Percentiles rank a stretch among this genome's conserved stretches.
These are phyloP conservation scores for Huiozyma sinensis DNA, from an alignment of 805 yeast species.

Conservation along the genomic window DNA sequence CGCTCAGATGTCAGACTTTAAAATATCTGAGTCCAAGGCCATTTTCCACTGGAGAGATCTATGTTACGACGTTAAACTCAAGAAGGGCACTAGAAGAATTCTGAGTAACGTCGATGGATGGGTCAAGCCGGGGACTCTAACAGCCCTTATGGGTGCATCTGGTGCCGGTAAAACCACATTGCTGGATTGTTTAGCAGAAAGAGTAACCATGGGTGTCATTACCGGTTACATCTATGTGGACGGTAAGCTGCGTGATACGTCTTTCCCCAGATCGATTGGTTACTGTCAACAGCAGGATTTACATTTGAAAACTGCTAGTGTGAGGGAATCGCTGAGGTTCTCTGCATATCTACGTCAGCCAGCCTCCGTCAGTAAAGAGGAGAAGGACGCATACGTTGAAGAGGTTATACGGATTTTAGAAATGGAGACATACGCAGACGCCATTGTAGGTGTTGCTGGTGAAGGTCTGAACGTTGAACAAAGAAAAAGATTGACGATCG, in stretches of 20 bases:
- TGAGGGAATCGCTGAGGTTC: conserved; percentile 59
- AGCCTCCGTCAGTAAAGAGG: conserved; percentile 35
- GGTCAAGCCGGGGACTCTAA: conserved; percentile 76
- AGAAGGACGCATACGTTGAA: conserved; percentile 58
- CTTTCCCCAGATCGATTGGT: conserved; percentile 55
- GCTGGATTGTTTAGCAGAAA: conserved; percentile 82
- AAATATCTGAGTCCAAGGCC: conserved; percentile 30
- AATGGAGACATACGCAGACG: conserved; percentile 57
- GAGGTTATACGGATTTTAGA: conserved; percentile 52
- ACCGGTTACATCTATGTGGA: conserved; percentile 63
- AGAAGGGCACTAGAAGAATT: conserved; percentile 50
- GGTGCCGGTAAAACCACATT: conserved; percentile 98
- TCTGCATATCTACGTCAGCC: conserved; percentile 65
- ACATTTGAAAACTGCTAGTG: conserved; percentile 55
- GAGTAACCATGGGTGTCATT: conserved; percentile 64
- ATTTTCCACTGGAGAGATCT: conserved; percentile 74
- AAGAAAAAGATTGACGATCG: conserved; percentile 52
- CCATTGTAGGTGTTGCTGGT: conserved; percentile 66
- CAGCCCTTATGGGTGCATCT: conserved; percentile 97
- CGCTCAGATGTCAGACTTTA: conserved; percentile 12
- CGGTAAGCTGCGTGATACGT: conserved; percentile 55
- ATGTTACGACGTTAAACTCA: conserved; percentile 57
- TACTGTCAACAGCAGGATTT: conserved; percentile 73
- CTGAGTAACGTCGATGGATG: conserved; percentile 60
- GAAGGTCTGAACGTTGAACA: conserved; percentile 58